Conservation (phyloP, 352 stramenopile genomes). For the Phytophthora podocarpi region DNA sequence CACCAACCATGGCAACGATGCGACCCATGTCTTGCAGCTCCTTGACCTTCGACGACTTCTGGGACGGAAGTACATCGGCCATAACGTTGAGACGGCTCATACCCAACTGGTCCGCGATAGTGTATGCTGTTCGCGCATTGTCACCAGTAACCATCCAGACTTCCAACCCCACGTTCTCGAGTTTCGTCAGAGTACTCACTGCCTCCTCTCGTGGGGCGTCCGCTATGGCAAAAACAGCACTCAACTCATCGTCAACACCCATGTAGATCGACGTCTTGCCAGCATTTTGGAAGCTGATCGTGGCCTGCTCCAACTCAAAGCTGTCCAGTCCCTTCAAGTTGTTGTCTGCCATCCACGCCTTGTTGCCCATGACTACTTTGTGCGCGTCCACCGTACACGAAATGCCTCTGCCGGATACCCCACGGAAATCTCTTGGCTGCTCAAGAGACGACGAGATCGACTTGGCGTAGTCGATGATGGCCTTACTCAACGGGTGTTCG, state of each 20-base stretch:
- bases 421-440: too few species aligned
- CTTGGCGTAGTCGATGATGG: too few species aligned
- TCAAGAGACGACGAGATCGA: too few species aligned
- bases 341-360: conserved; percentile 84
- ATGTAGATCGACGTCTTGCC: conserved; percentile 95
- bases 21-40: conserved; percentile 75
- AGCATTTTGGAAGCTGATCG: conserved; percentile 62
- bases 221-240: conserved; percentile 75
- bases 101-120: conserved; percentile 89
- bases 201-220: conserved; percentile 81
- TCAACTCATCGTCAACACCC: conserved; percentile 72
- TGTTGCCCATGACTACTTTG: too few species aligned
- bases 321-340: conserved; percentile 50
- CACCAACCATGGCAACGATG: conserved; percentile 93
- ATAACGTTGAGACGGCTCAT: conserved; percentile 89
- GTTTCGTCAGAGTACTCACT: conserved; percentile 66
- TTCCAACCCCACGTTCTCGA: conserved; percentile 84
- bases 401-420: too few species aligned
- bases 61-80: conserved; percentile 91
- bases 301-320: conserved; percentile 57
- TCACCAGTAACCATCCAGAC: conserved; percentile 93
- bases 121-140: conserved; percentile 90
- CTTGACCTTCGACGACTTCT: conserved; percentile 95
- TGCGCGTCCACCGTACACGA: too few species aligned
- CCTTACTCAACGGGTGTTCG: conserved; percentile 86